phyloP scores from a whole-genome alignment of 2,329 filamentous ascomycete species.

The Hypocreales sp. region DNA sequence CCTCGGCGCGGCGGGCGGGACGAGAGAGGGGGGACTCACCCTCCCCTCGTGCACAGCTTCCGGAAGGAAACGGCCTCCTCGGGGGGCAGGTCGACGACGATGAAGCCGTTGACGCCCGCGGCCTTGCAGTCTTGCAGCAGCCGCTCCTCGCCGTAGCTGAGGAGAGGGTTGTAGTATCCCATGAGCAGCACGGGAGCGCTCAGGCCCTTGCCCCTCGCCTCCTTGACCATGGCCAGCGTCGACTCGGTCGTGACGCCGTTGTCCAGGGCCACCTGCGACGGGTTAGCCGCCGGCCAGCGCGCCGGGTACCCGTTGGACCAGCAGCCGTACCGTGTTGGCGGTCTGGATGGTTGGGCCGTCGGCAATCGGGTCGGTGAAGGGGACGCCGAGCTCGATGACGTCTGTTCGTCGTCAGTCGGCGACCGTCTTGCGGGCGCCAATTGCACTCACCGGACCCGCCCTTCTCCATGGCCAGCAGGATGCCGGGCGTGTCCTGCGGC shows the following conservation, averaged over 20 bases:
- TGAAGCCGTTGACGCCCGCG: constrained; percentile 87
- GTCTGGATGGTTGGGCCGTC: constrained; percentile 96
- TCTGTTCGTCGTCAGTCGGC: no score
- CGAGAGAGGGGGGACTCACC: no score
- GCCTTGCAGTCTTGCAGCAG: constrained; percentile 72
- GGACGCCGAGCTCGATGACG: constrained; percentile 87
- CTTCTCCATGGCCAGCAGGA: constrained; percentile 79
- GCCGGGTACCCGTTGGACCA: neutral
- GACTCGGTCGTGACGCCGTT: constrained; percentile 77
- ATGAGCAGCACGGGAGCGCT: constrained; percentile 79
- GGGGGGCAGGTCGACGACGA: constrained; percentile 87
- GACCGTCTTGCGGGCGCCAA: no score
- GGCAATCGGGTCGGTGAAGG: constrained; percentile 95
- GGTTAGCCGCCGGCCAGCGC: constrained; percentile 3
- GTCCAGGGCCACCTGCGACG: constrained; percentile 47
- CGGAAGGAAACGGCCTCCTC: constrained; percentile 92
- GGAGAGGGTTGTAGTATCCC: constrained; percentile 96
- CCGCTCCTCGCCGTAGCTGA: constrained; percentile 86
- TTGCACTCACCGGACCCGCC: constrained; percentile 66
- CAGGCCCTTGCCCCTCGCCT: constrained; percentile 63
- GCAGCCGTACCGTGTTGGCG: constrained; percentile 59
- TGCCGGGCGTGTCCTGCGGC: constrained; percentile 64
- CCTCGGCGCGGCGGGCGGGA: no score
- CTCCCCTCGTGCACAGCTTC: constrained; percentile 63
- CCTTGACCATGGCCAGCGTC: constrained; percentile 70